Evolutionary conservation across 192 early-diverging fungal genomes (phyloP).

Genomic region (Coemansia guatemalensis): DNA sequence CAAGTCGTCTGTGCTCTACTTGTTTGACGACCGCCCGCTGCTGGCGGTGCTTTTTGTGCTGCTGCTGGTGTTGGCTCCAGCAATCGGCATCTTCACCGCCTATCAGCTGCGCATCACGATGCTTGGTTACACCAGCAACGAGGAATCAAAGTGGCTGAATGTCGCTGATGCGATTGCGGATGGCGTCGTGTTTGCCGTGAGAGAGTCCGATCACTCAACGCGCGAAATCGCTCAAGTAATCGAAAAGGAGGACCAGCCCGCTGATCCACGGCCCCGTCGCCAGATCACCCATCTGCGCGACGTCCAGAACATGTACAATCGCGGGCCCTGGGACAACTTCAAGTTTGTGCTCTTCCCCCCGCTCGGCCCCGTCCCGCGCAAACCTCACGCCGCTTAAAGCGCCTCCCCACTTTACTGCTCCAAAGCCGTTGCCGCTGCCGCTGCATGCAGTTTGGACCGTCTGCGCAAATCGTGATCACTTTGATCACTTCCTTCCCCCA

Average conservation of each 20-base stretch:
- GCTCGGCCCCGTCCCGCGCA: background rate
- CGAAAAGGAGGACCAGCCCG: conserved; percentile 45
- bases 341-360: conserved; percentile 26
- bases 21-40: conserved; percentile 29
- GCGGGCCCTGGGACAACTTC: conserved; percentile 43
- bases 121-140: conserved; percentile 50
- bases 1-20: conserved; percentile 34
- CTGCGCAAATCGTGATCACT: no score
- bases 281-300: conserved; percentile 32
- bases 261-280: conserved; percentile 23
- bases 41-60: conserved; percentile 36
- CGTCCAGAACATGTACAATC: conserved; percentile 45
- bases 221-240: conserved; percentile 21
- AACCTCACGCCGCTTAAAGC: no score
- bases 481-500: no score
- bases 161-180: conserved; percentile 42
- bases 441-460: no score
- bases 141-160: conserved; percentile 51
- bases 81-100: conserved; percentile 32
- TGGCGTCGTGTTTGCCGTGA: conserved; percentile 40
- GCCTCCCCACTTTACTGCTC: no score
- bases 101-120: conserved; percentile 49
- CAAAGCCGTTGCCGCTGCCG: no score
- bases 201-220: background rate
- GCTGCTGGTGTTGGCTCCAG: conserved; percentile 36